phyloP scores from a whole-genome alignment of 768 basidiomycete genomes.

The Termitomyces heimii region DNA sequence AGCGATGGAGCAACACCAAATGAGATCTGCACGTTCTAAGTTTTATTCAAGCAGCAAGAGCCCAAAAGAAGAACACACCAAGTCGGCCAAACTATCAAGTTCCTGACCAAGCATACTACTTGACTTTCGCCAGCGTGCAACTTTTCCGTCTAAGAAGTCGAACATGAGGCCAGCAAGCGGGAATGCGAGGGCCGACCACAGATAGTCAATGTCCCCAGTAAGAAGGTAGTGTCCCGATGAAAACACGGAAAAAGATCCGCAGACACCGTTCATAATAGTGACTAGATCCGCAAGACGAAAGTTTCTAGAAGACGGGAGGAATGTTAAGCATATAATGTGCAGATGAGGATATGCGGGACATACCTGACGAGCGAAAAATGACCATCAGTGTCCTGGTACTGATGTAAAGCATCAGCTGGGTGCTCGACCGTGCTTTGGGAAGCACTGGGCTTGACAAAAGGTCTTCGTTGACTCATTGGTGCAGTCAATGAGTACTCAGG shows the following conservation, averaged over 20 bases:
- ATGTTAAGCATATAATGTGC: slow-evolving; percentile 10
- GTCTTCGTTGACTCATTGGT: slow-evolving; percentile 48
- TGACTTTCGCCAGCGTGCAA: slow-evolving; percentile 95
- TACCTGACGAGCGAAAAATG: slow-evolving; percentile 98
- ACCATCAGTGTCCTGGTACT: slow-evolving; percentile 85
- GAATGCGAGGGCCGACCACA: slow-evolving; percentile 83
- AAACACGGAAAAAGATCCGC: slow-evolving; percentile 93
- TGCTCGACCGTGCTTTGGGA: slow-evolving; percentile 16
- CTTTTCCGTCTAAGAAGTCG: slow-evolving; percentile 96
- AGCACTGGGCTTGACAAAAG: slow-evolving; percentile 22
- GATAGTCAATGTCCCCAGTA: slow-evolving; percentile 69
- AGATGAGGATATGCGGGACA: slow-evolving; percentile 11
- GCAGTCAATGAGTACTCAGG: slow-evolving; percentile 7
- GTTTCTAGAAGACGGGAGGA: slow-evolving; percentile 52
- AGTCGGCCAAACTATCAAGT: slow-evolving; percentile 92
- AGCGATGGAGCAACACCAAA: slow-evolving; percentile 98
- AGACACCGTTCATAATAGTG: slow-evolving; percentile 98
- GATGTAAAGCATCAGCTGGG: slow-evolving; percentile 51
- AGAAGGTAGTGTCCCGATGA: slow-evolving; percentile 86
- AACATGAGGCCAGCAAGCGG: slow-evolving; percentile 95
- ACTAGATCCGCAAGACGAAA: slow-evolving; percentile 97
- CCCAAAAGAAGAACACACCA: slow-evolving; percentile 46
- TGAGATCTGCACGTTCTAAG: slow-evolving; percentile 60
- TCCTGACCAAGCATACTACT: slow-evolving; percentile 96
- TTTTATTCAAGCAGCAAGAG: not conserved